A percentile compares a stretch with the other conserved stretches of the same genome.
These are phyloP conservation scores for Apiospora rasikravindrae DNA, from an alignment of 2,329 filamentous ascomycete species.

Conservation along the genomic window DNA sequence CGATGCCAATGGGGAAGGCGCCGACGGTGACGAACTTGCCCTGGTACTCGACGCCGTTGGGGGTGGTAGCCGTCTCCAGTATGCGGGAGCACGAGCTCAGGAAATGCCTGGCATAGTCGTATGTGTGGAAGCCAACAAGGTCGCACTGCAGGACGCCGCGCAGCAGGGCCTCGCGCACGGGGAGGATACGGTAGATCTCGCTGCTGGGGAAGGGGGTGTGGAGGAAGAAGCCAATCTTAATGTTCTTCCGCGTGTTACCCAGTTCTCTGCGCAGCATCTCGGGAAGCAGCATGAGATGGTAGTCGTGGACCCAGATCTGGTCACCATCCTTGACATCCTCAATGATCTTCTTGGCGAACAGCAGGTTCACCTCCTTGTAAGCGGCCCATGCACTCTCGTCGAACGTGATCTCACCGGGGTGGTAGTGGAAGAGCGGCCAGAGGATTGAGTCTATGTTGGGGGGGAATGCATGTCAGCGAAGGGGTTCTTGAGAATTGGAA, in stretches of 20 bases:
- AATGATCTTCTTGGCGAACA: conserved; percentile 88
- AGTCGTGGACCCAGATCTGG: conserved; percentile 97
- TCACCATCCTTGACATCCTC: conserved; percentile 92
- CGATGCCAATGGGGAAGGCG: conserved; percentile 97
- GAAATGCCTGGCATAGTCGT: conserved; percentile 98
- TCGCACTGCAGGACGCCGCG: conserved; percentile 91
- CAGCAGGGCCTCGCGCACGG: conserved; percentile 87
- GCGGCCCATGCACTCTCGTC: conserved; percentile 94
- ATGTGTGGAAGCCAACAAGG: conserved; percentile 96
- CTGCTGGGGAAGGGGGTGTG: conserved; percentile 97
- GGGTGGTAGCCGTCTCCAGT: conserved; percentile 80
- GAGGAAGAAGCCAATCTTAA: conserved; percentile 98
- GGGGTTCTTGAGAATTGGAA: conserved; percentile 1
- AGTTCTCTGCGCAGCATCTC: conserved; percentile 94
- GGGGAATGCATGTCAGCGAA: conserved; percentile 22
- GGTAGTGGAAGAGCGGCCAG: conserved; percentile 98
- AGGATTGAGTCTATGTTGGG: conserved; percentile 80
- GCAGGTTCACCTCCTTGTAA: conserved; percentile 89
- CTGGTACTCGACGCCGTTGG: conserved; percentile 90
- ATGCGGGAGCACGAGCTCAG: conserved; percentile 96
- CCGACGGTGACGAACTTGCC: conserved; percentile 89
- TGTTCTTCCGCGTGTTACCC: conserved; percentile 79
- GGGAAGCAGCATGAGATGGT: conserved; percentile 96
- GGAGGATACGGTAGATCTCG: conserved; percentile 95
- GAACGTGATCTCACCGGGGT: conserved; percentile 97